These are phyloP conservation scores for Capsella rubella DNA, from an alignment of 441 rosid genomes.

Conservation along the genomic window DNA sequence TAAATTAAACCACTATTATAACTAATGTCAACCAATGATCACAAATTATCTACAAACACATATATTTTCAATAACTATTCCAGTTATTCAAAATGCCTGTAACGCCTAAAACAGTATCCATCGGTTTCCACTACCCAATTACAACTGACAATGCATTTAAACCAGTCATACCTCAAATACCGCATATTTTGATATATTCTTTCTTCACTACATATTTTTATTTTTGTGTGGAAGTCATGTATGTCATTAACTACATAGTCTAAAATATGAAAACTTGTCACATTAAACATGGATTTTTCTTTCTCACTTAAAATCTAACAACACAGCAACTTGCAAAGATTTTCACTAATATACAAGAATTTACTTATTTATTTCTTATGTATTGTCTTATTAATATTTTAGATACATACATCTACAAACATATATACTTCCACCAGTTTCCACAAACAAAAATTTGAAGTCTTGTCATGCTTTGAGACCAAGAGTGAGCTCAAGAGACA, in stretches of 20 bases:
- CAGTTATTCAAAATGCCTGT: too few relatives aligned
- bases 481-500: constrained; percentile 70
- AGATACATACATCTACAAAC: constrained; percentile 11
- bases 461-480: constrained; percentile 32
- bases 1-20: too few relatives aligned
- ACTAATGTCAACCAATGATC: too few relatives aligned
- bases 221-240: too few relatives aligned
- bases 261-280: neutral
- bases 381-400: neutral
- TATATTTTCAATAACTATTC: too few relatives aligned
- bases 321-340: neutral
- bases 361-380: neutral
- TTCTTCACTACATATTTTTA: too few relatives aligned
- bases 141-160: too few relatives aligned
- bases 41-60: too few relatives aligned
- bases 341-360: neutral
- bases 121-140: too few relatives aligned
- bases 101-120: too few relatives aligned
- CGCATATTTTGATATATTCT: too few relatives aligned
- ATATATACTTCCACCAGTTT: constrained; percentile 6
- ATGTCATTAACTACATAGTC: neutral
- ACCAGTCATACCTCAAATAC: too few relatives aligned
- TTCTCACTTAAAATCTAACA: neutral
- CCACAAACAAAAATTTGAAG: neutral
- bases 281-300: neutral